Evolutionary conservation across 495 filamentous ascomycete species (phyloP).

Genomic region (Penicillium cataractarum): DNA sequence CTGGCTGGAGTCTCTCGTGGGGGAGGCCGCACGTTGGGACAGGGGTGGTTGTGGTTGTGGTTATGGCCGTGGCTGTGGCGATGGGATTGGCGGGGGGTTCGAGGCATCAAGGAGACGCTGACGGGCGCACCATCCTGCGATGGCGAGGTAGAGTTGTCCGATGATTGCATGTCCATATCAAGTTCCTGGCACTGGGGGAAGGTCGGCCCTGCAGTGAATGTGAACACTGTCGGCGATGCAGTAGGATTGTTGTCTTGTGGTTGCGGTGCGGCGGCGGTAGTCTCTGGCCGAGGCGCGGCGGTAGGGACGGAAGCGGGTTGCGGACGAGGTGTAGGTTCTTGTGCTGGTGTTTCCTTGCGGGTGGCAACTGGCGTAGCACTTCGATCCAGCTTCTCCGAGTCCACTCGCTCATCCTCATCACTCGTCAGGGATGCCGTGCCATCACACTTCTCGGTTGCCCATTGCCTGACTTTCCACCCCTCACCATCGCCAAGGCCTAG

Average conservation of each 20-base stretch:
- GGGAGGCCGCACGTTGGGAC: slow-evolving; percentile 46
- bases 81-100: slow-evolving; percentile 53
- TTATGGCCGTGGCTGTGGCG: slow-evolving; percentile 50
- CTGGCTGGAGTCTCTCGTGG: slow-evolving; percentile 48
- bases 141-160: slow-evolving; percentile 40
- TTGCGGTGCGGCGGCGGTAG: slow-evolving; percentile 27
- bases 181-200: slow-evolving; percentile 63
- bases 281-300: slow-evolving; percentile 33
- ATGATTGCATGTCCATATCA: slow-evolving; percentile 64
- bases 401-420: slow-evolving; percentile 68
- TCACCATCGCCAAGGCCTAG: slow-evolving; percentile 78
- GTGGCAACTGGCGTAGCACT: slow-evolving; percentile 64
- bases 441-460: slow-evolving; percentile 79
- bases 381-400: slow-evolving; percentile 56
- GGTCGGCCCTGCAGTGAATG: slow-evolving; percentile 65
- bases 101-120: slow-evolving; percentile 56
- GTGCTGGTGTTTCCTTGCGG: slow-evolving; percentile 52
- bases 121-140: slow-evolving; percentile 45
- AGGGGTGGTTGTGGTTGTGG: slow-evolving; percentile 49
- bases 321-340: slow-evolving; percentile 34
- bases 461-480: slow-evolving; percentile 78
- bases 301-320: slow-evolving; percentile 40
- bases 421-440: slow-evolving; percentile 62
- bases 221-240: slow-evolving; percentile 57
- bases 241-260: slow-evolving; percentile 32